Evolutionary conservation across 352 stramenopile species (phyloP), one percentile per base, ranked within the genome.

Genomic region (Globisporangium lucens): DNA sequence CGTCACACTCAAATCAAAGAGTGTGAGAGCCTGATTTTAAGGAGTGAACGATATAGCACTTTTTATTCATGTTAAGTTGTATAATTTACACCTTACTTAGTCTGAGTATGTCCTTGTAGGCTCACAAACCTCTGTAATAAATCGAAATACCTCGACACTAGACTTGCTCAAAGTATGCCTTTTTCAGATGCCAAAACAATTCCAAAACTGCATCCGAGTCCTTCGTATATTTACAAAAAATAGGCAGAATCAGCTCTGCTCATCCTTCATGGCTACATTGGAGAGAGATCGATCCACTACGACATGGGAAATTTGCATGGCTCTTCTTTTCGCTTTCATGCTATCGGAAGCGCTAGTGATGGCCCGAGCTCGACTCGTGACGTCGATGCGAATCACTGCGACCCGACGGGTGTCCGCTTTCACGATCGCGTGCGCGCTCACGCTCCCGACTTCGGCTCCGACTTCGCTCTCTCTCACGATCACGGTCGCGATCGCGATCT

Each of bases 401-500:
- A 38, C 56, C 10, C 29, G 49, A 22, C 13, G 46, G 15, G 20
- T 63, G 41, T n/a, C 63, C 67, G 8, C 63, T 24, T 15, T 72
- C 67, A 24, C 67, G 61, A 24, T 69, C 66, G 30, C 66, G 55
- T 15, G 38, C 30, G 7, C 69, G 51, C 13, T 73, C 66, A 7
- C 66, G 62, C 30, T 72, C 65, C 41, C 68, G 68, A 60, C 57
- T 63, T 13, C 69, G 33, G 17, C 69, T 66, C 41, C 67, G 58
- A 53, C 74, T 69, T 27, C 72, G 68, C 17, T 74, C 63, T 47
- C 63, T 47, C 20, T 70, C 63, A 5, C 56, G 57, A 10, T 75
- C 58, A 4, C 58, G 65, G 9, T 71, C 64, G n/a, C 71, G 68
- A 61, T 76, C 58, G 13, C 61, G 53, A 67, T 75, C 68, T 35